Evolutionary conservation across 441 rosid genomes (phyloP).

Genomic region (Jatropha multifida): DNA sequence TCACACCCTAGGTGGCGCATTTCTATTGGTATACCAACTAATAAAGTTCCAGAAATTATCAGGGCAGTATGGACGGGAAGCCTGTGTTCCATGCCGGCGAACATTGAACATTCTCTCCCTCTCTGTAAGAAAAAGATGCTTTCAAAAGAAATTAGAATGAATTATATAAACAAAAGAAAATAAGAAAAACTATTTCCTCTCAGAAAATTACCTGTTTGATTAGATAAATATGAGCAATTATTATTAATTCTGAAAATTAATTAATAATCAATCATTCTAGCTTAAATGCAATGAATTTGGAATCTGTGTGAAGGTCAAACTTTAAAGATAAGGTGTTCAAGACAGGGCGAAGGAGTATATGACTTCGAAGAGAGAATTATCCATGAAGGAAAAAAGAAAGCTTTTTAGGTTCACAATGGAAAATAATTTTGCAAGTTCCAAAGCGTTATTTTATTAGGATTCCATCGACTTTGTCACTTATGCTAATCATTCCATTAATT

Average conservation of each 20-base stretch:
- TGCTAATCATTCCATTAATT: constrained; percentile 16
- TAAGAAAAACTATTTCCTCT: not conserved
- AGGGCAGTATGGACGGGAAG: not conserved
- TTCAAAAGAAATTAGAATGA: not conserved
- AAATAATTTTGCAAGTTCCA: not conserved
- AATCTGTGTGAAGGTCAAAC: too few species aligned
- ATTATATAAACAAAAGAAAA: too few species aligned
- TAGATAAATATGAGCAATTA: too few species aligned
- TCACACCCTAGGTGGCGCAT: not conserved
- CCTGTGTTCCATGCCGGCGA: not conserved
- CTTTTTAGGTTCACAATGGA: not conserved
- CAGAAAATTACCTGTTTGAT: too few species aligned
- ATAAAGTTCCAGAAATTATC: not conserved
- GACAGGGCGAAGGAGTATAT: too few species aligned
- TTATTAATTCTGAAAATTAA: too few species aligned
- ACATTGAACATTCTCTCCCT: constrained; percentile 1
- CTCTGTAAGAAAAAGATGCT: not conserved
- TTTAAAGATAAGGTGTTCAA: too few species aligned
- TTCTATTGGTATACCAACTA: not conserved
- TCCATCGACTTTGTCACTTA: not conserved
- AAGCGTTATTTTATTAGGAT: not conserved
- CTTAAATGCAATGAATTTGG: too few species aligned
- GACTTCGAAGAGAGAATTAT: too few species aligned
- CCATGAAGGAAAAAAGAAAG: not conserved
- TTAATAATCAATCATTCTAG: too few species aligned